phyloP scores from a whole-genome alignment of 2,329 filamentous ascomycete genomes.

The Xylaria sp. region DNA sequence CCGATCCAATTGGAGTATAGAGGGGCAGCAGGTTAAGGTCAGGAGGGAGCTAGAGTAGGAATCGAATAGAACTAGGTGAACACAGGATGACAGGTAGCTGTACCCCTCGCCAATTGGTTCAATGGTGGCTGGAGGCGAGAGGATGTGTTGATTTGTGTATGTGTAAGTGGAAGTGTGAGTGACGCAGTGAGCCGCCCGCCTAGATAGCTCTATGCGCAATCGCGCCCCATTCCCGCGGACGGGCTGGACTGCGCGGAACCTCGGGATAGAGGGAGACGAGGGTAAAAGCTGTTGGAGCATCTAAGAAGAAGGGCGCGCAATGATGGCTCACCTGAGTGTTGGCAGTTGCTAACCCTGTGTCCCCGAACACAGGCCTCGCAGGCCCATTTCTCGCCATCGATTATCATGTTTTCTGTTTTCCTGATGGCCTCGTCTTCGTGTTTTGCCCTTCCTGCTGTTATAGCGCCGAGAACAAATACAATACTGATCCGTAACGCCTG shows the following conservation, averaged over 20 bases:
- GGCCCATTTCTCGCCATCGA: slow-evolving; percentile 96
- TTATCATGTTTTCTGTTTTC: slow-evolving; percentile 64
- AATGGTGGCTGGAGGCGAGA: background rate
- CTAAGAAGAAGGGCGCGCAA: slow-evolving; percentile 24
- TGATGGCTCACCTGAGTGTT: slow-evolving; percentile 78
- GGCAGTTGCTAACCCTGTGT: slow-evolving; percentile 98
- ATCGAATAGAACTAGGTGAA: background rate
- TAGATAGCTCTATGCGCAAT: slow-evolving; percentile 6
- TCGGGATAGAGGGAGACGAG: slow-evolving; percentile 19
- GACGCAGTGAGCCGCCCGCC: background rate
- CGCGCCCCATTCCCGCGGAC: background rate
- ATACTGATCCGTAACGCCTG: slow-evolving; percentile 3
- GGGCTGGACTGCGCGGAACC: background rate
- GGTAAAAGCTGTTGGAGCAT: slow-evolving; percentile 10
- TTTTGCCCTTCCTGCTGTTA: slow-evolving; percentile 2
- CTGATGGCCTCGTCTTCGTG: background rate
- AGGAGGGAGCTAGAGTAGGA: background rate
- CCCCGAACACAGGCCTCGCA: slow-evolving; percentile 98
- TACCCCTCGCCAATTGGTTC: slow-evolving; percentile 9
- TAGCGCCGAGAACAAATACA: background rate
- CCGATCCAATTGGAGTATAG: background rate
- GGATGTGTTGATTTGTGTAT: background rate
- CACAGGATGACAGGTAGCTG: background rate
- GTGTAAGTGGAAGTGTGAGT: slow-evolving; percentile 4
- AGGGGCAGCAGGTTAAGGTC: background rate